phyloP scores from a whole-genome alignment of 768 basidiomycete species.

The Exsudoporus frostii region DNA sequence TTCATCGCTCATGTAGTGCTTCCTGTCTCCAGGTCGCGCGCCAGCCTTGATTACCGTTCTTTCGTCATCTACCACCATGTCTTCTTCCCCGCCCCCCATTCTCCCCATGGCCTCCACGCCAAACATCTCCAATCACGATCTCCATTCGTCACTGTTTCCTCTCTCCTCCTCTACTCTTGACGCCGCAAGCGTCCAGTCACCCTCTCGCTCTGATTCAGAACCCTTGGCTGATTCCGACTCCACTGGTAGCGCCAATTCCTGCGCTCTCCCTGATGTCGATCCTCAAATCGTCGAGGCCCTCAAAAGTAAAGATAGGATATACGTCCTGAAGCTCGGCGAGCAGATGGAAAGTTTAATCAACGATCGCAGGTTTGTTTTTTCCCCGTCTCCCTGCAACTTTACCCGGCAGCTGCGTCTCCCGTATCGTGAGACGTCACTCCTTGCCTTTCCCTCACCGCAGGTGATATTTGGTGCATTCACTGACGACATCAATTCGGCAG shows the following conservation, averaged over 20 bases:
- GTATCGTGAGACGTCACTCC: slow-evolving; percentile 3
- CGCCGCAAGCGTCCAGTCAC: slow-evolving; percentile 7
- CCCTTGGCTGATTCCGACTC: slow-evolving; percentile 28
- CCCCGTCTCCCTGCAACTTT: not conserved
- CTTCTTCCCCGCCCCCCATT: slow-evolving; percentile 9
- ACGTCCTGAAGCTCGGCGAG: slow-evolving; percentile 86
- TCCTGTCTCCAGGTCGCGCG: slow-evolving; percentile 3
- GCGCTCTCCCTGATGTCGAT: slow-evolving; percentile 53
- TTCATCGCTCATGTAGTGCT: not conserved
- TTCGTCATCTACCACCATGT: slow-evolving; percentile 7
- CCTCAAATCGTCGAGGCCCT: slow-evolving; percentile 82
- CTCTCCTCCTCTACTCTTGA: slow-evolving; percentile 17
- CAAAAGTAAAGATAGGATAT: slow-evolving; percentile 82
- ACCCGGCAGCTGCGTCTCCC: not conserved
- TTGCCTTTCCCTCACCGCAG: not conserved
- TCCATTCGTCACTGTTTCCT: slow-evolving; percentile 4
- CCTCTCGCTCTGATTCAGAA: slow-evolving; percentile 26
- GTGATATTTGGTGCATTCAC: slow-evolving; percentile 5
- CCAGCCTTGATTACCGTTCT: slow-evolving; percentile 3
- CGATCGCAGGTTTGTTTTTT: slow-evolving; percentile 60
- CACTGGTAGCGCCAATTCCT: slow-evolving; percentile 22
- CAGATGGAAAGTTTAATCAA: slow-evolving; percentile 76
- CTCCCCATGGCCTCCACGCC: slow-evolving; percentile 12
- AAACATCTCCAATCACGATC: slow-evolving; percentile 13
- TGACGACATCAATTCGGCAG: slow-evolving; percentile 38